A percentile compares a stretch with the other conserved stretches of the same genome.
Conservation (phyloP, 1,284 basidiomycete species). For the Flammula alnicola region DNA sequence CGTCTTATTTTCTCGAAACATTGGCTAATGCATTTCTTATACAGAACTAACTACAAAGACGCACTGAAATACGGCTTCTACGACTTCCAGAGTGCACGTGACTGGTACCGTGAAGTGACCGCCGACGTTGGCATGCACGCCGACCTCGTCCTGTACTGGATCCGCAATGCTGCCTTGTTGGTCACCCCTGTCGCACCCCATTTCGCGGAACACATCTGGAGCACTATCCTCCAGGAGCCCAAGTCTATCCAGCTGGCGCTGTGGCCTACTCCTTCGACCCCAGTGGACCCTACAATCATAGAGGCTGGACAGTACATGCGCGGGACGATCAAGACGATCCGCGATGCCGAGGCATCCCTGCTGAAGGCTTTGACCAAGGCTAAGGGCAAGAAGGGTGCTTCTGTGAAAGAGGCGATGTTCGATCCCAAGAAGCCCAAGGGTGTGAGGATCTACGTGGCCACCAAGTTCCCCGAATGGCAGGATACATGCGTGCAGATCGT, state of each 20-base stretch:
- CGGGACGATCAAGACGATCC: constrained; percentile 84
- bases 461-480: constrained; percentile 94
- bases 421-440: constrained; percentile 87
- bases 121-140: constrained; percentile 90
- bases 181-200: constrained; percentile 93
- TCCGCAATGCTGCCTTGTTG: constrained; percentile 80
- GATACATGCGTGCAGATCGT: constrained; percentile 80
- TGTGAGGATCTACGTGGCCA: constrained; percentile 90
- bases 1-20: too few species aligned
- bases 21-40: too few species aligned
- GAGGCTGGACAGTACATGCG: constrained; percentile 87
- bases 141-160: constrained; percentile 81
- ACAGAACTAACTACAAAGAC: constrained; percentile 93
- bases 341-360: constrained; percentile 84
- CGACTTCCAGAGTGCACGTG: constrained; percentile 90
- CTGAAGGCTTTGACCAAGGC: constrained; percentile 77
- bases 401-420: constrained; percentile 48
- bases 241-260: constrained; percentile 82
- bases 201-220: constrained; percentile 93
- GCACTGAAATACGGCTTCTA: constrained; percentile 96
- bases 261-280: constrained; percentile 71
- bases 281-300: constrained; percentile 66
- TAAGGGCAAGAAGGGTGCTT: constrained; percentile 53
- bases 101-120: constrained; percentile 97
- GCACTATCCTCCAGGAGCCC: constrained; percentile 72